phyloP scores from a whole-genome alignment of 2,329 filamentous ascomycete species.

The Allantophomopsis cytisporea region DNA sequence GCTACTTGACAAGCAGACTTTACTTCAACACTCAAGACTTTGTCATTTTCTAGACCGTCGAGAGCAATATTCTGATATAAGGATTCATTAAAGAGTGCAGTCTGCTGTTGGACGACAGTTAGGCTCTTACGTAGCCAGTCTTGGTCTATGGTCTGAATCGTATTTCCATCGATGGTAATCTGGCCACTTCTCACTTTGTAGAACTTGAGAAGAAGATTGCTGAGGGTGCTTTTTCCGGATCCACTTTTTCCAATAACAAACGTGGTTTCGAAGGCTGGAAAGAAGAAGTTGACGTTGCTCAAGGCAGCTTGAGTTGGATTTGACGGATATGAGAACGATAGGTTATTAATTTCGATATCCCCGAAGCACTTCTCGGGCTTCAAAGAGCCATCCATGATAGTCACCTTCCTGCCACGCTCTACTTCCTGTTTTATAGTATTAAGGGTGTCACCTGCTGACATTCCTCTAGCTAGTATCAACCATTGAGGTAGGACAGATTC shows the following conservation, averaged over 20 bases:
- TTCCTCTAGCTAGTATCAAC: constrained; percentile 66
- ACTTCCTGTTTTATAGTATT: constrained; percentile 26
- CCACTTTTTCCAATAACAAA: constrained; percentile 81
- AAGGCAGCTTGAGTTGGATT: constrained; percentile 48
- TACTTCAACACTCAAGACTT: constrained; percentile 40
- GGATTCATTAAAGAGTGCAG: constrained; percentile 68
- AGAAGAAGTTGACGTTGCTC: constrained; percentile 47
- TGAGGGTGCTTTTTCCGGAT: constrained; percentile 83
- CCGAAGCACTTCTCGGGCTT: constrained; percentile 39
- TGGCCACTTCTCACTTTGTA: constrained; percentile 54
- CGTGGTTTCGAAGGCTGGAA: constrained; percentile 57
- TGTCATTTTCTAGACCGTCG: constrained; percentile 37
- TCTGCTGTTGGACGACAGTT: constrained; percentile 72
- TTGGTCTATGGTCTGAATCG: constrained; percentile 46
- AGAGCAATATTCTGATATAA: constrained; percentile 68
- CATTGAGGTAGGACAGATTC: constrained; percentile 65
- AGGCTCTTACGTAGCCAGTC: constrained; percentile 68
- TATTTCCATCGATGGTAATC: constrained; percentile 54
- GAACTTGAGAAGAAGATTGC: constrained; percentile 65
- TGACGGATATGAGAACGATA: constrained; percentile 70
- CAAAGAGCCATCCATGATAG: constrained; percentile 16
- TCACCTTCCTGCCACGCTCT: constrained; percentile 11
- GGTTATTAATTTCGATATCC: constrained; percentile 55
- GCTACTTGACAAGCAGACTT: constrained; percentile 50
- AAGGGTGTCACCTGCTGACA: constrained; percentile 55